Base-by-base conservation (phyloP, 352 stramenopile species). In the Globisporangium uncinulatum region DNA sequence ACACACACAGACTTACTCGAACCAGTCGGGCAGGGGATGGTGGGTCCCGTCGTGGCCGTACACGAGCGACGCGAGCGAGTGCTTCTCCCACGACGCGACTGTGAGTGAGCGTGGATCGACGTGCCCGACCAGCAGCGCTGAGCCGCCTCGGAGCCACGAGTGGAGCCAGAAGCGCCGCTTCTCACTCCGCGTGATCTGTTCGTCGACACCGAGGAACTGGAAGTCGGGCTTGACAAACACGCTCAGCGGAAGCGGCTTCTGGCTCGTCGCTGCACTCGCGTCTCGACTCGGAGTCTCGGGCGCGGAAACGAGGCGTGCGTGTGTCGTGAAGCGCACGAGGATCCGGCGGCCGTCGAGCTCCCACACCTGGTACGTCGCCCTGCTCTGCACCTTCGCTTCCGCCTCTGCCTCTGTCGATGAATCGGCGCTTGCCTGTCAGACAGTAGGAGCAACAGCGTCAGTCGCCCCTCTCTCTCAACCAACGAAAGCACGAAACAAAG, bases 141-240 rank as follows among this genome's bases (percentile, higher is more conserved):
- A 73, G 14, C 73, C 69, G n/a, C 85, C 83, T 9, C 83, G 77
- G 14, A 94, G 62, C 85, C 85, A 94, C 5, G 83, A 84, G 61
- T 93, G 77, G 1, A 94, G 57, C 82, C 83, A 91, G 48, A 89
- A 76, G 1, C 69, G 68, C 17, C 73, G 74, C 41, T 74, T 62
- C 51, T 94, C 85, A 51, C 74, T 84, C 1, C 60, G 60, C 15
- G 79, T 84, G 20, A 93, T 54, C 57, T 76, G 71, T 52, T 94
- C 85, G 15, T 74, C 59, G 7, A 86, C 19, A n/a, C 66, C 66
- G 0, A 86, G 57, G 9, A 67, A 62, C 20, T 71, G 66, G 32
- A 86, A 79, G 58, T 94, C 83, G 8, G 79, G 65, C 48, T 92
- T 94, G 31, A 87, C 67, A 44, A 90, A 87, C 3, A 94, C 51